A percentile compares a stretch with the other conserved stretches of the same genome.
phyloP scores from a whole-genome alignment of 2,329 filamentous ascomycete species.

The Blastomyces gilchristii region DNA sequence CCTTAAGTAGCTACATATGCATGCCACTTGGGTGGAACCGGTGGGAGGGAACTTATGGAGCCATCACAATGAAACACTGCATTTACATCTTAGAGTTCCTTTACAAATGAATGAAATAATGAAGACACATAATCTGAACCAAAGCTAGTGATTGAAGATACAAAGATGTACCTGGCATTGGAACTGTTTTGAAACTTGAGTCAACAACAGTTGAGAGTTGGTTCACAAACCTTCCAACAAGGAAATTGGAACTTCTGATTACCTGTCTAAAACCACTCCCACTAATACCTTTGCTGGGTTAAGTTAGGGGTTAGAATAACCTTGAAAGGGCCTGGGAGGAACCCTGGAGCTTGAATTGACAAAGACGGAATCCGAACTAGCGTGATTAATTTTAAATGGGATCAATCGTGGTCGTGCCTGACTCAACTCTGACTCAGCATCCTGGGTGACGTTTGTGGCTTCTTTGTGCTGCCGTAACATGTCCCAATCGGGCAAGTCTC shows the following conservation, averaged over 20 bases:
- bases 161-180: too few species aligned
- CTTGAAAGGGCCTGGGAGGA: too few species aligned
- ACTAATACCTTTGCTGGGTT: too few species aligned
- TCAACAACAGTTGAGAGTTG: too few species aligned
- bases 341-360: too few species aligned
- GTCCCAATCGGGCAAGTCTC: neutral
- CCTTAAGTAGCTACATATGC: neutral
- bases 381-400: too few species aligned
- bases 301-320: too few species aligned
- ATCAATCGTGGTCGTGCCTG: neutral
- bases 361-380: too few species aligned
- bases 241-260: too few species aligned
- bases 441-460: neutral
- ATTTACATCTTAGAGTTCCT: neutral
- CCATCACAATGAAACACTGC: neutral
- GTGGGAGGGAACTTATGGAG: neutral
- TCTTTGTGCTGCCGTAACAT: neutral
- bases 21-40: conserved; percentile 2
- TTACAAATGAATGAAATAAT: neutral
- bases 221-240: too few species aligned
- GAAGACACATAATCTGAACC: neutral
- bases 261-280: too few species aligned
- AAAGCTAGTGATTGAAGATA: neutral
- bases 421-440: neutral
- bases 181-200: too few species aligned